phyloP scores from a whole-genome alignment of 148 eudicot genomes.

The Simmondsia chinensis region DNA sequence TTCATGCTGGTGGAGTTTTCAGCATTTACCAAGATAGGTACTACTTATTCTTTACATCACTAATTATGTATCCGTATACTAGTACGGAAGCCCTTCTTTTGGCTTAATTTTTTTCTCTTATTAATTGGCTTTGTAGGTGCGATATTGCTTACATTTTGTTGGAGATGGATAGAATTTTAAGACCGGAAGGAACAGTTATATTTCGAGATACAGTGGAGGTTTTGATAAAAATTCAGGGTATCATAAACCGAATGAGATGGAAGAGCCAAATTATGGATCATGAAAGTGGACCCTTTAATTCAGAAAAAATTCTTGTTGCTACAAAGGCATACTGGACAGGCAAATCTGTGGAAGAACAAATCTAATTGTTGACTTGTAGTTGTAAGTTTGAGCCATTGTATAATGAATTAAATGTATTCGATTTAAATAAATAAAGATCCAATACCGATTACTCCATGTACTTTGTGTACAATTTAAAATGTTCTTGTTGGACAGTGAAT shows the following conservation, averaged over 20 bases:
- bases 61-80: no score
- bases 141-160: constrained; percentile 60
- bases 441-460: no score
- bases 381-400: no score
- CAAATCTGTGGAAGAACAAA: constrained; percentile 21
- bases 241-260: constrained; percentile 65
- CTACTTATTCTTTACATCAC: background rate
- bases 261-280: constrained; percentile 53
- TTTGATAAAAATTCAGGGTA: constrained; percentile 49
- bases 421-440: no score
- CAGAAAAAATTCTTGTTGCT: constrained; percentile 69
- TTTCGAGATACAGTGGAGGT: constrained; percentile 66
- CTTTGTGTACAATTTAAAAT: no score
- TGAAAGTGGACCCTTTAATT: constrained; percentile 74
- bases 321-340: constrained; percentile 77
- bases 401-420: no score
- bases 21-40: constrained; percentile 78
- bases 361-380: background rate
- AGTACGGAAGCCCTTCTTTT: background rate
- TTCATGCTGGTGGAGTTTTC: constrained; percentile 72
- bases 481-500: no score
- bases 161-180: constrained; percentile 78
- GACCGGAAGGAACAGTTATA: constrained; percentile 80
- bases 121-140: constrained; percentile 29
- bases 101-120: background rate